phyloP scores from a whole-genome alignment of 2,329 filamentous ascomycete species.

The Leptographium flavum region DNA sequence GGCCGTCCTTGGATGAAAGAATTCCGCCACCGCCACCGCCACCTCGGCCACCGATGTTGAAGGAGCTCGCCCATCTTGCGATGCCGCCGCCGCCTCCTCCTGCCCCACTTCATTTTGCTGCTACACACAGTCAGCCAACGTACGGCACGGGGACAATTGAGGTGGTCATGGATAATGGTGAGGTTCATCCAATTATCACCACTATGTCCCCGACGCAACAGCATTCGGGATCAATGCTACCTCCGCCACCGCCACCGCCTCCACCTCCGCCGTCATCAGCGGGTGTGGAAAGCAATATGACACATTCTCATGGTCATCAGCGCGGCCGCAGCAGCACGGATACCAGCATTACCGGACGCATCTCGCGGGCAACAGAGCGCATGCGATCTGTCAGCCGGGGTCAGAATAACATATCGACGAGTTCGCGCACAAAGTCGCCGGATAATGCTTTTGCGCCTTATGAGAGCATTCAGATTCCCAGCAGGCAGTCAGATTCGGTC shows the following conservation, averaged over 20 bases:
- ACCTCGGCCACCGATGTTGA: slow-evolving; percentile 42
- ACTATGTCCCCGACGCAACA: slow-evolving; percentile 15
- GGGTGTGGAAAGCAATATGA: background rate
- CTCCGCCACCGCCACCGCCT: slow-evolving; percentile 24
- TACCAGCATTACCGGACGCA: slow-evolving; percentile 35
- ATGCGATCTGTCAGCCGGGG: slow-evolving; percentile 45
- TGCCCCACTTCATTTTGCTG: slow-evolving; percentile 35
- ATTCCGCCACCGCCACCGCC: slow-evolving; percentile 33
- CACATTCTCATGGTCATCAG: slow-evolving; percentile 27
- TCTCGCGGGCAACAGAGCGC: slow-evolving; percentile 44
- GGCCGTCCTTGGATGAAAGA: slow-evolving; percentile 34
- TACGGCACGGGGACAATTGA: slow-evolving; percentile 44
- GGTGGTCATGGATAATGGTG: slow-evolving; percentile 51
- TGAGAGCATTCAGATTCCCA: slow-evolving; percentile 22
- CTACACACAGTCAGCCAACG: slow-evolving; percentile 19
- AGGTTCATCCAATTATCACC: slow-evolving; percentile 14
- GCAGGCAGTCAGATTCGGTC: slow-evolving; percentile 21
- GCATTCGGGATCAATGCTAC: slow-evolving; percentile 20
- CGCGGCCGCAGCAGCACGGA: slow-evolving; percentile 43
- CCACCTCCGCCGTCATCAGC: slow-evolving; percentile 21
- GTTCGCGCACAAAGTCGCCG: slow-evolving; percentile 23
- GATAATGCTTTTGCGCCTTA: slow-evolving; percentile 20
- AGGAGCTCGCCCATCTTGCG: slow-evolving; percentile 48
- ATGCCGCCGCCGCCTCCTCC: slow-evolving; percentile 47
- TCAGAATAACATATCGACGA: slow-evolving; percentile 27